Base-by-base conservation (phyloP, 164 flowering plant genomes). In the Dillenia suffruticosa region DNA sequence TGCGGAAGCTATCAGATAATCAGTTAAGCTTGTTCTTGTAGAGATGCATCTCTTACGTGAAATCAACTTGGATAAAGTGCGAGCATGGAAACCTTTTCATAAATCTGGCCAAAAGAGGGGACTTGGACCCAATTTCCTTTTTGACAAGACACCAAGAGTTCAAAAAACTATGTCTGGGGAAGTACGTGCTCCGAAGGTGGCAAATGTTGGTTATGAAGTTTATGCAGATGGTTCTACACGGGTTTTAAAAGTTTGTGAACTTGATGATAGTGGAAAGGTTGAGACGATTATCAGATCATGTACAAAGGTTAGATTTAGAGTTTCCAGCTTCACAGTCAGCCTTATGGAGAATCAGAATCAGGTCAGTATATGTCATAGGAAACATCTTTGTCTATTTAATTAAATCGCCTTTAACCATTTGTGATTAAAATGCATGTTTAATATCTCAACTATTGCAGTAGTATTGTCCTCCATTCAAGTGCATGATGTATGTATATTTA, bases 181-280 rank as follows among this genome's bases (percentile, higher is more conserved):
- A 51, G 63, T 58, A 49, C 62, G 40, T 66, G 71, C 62, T 48
- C 49, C 63, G n/a, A 85, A 76, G 68, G 72, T 74, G 69, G 72
- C 58, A 26, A 86, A 80, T 69, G 71, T 84, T 59, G 97, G 97
- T 9, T 94, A 79, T 80, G 91, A 87, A 77, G 82, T 94, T 51
- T 87, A 79, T 78, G 87, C 96, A 46, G 95, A 90, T 72, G 98
- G 98, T 57, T 73, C 83, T 1, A 86, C 93, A 44, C 76, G 98
- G 51, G 89, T 94, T 67, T 65, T 94, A 63, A 80, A 85, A 46
- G 78, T 94, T 65, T 89, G 81, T 73, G 87, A 79, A 66, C 73
- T 69, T 63, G 64, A 79, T 63, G 81, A 66, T 49, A 74, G 82
- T 55, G 71, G 48, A 44, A 81, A 74, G 72, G 76, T 49, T 57